phyloP scores from a whole-genome alignment of 2,329 filamentous ascomycete species.

The Basipetospora chlamydospora region DNA sequence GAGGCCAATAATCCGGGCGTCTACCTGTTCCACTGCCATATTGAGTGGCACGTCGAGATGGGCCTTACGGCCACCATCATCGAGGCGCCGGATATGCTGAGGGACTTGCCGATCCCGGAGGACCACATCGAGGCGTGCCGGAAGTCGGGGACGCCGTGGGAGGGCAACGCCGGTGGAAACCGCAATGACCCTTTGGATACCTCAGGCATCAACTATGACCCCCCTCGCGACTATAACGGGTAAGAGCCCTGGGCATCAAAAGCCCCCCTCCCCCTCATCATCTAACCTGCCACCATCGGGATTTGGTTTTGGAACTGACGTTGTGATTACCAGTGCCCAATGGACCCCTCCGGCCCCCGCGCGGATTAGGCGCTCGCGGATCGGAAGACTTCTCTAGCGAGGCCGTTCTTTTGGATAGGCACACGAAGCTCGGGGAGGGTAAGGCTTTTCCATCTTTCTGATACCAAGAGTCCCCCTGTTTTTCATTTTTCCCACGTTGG shows the following conservation, averaged over 20 bases:
- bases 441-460: too few species aligned
- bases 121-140: constrained; percentile 37
- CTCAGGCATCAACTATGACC: background rate
- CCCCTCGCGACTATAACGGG: constrained; percentile 1
- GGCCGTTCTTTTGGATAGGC: too few species aligned
- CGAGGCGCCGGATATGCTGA: constrained; percentile 43
- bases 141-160: constrained; percentile 28
- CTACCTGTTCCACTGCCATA: constrained; percentile 44
- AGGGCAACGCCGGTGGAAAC: constrained; percentile 56
- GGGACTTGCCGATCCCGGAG: constrained; percentile 37
- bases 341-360: background rate
- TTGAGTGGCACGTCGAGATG: constrained; percentile 47
- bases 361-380: background rate
- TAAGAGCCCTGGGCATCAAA: too few species aligned
- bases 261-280: background rate
- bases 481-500: too few species aligned
- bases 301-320: background rate
- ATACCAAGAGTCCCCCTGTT: too few species aligned
- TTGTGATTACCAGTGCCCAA: background rate
- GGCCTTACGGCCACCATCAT: constrained; percentile 41
- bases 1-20: constrained; percentile 36
- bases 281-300: background rate
- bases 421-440: too few species aligned
- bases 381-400: background rate
- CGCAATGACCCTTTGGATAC: constrained; percentile 36